Evolutionary conservation across 2,329 filamentous ascomycete species (phyloP), one percentile per base, ranked within the genome.

Genomic region (Thielaviopsis populi): DNA sequence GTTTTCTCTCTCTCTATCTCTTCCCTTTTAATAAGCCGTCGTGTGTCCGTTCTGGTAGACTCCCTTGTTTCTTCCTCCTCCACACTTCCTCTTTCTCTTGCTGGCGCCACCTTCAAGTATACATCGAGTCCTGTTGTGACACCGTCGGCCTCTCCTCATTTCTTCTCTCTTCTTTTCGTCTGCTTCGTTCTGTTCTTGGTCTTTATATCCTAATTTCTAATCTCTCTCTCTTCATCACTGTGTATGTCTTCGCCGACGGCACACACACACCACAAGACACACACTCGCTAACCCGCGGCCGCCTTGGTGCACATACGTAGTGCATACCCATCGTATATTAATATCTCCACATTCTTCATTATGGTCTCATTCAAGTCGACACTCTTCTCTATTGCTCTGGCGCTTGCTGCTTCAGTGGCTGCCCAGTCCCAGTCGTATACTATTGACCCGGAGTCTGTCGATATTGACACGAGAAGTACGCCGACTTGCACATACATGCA

Each of bases 361-460:
- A 61, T 61, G 61, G 19, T 62, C 8, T 53, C 59, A 15, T 56
- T 65, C 40, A 65, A 60, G 61, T 63, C 60, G 7, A 27, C 54
- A 19, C 37, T 61, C 37, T 30, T 61, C 53, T 62, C 60, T 68
- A 69, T 85, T 74, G 79, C 83, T 68, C 72, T 80, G 69, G 82
- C 81, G 70, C 71, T 79, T 48, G 75, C 79, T 67, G 73, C 85
- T 67, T 72, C 80, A 68, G 74, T 78, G 37, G 72, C 77, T 66
- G 80, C 82, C 68, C 79, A 80, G 68, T 79, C 78, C 67, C 77
- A 83, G 69, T 50, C 59, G 2, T 84, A 84, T 70, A 68, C 68
- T 40, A 85, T 91, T 71, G 78, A 87, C 61, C 87, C 88, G 3
- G 69, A 76, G 17, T 79, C 74, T 40, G 86, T 91, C 2, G 70